These are phyloP conservation scores for Aspergillus cristatus DNA, from an alignment of 495 filamentous ascomycete genomes.

Conservation along the genomic window DNA sequence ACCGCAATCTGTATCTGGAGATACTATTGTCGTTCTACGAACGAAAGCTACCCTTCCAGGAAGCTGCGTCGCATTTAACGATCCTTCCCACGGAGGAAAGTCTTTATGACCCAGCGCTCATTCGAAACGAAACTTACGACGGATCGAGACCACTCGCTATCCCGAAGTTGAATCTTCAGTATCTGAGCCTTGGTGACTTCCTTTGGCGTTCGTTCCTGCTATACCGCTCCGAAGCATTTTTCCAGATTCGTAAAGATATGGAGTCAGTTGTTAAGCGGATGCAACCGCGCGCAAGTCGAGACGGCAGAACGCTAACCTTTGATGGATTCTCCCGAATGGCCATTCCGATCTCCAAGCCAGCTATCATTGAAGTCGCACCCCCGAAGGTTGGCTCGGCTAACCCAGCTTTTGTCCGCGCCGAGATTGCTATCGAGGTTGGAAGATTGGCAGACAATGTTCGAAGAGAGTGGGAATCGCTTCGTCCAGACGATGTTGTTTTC, in stretches of 20 bases:
- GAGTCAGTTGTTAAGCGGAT: conserved; percentile 73
- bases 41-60: conserved; percentile 74
- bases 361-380: conserved; percentile 78
- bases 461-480: conserved; percentile 84
- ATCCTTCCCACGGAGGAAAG: conserved; percentile 72
- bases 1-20: conserved; percentile 65
- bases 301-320: conserved; percentile 57
- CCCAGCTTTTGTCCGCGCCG: conserved; percentile 78
- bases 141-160: conserved; percentile 83
- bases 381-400: conserved; percentile 76
- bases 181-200: conserved; percentile 91
- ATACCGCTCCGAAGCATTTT: conserved; percentile 87
- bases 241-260: conserved; percentile 85
- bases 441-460: conserved; percentile 64
- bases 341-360: conserved; percentile 73
- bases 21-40: conserved; percentile 70
- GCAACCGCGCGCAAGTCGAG: conserved; percentile 54
- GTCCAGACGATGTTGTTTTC: conserved; percentile 84
- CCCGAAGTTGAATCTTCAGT: conserved; percentile 92
- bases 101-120: conserved; percentile 77
- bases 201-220: conserved; percentile 87
- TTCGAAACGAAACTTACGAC: conserved; percentile 82
- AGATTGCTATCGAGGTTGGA: conserved; percentile 81
- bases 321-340: conserved; percentile 89
- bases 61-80: conserved; percentile 57